Evolutionary conservation across 176 grass and related monocot genomes (phyloP).

Genomic region (Guadua angustifolia): DNA sequence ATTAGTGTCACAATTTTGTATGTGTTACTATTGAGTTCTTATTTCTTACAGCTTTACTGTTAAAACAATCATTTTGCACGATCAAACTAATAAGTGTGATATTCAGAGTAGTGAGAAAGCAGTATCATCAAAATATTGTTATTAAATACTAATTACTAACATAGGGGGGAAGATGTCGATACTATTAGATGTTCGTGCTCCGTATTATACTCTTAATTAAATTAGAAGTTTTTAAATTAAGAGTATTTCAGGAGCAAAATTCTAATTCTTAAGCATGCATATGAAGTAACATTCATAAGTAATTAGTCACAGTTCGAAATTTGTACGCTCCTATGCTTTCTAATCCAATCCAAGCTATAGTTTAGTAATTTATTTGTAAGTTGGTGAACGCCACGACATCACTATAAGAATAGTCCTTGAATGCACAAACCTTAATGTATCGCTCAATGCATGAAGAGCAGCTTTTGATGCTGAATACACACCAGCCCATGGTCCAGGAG

Average conservation of each 20-base stretch:
- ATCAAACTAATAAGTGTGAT: slow-evolving; percentile 24
- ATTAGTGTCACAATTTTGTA: neutral
- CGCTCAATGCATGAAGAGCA: slow-evolving; percentile 83
- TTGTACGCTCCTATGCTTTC: slow-evolving; percentile 13
- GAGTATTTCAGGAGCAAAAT: neutral
- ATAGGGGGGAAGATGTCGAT: neutral
- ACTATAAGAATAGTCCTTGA: neutral
- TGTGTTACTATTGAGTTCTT: neutral
- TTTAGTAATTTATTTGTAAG: neutral
- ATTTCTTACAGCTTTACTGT: neutral
- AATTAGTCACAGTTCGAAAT: neutral
- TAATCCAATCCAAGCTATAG: neutral
- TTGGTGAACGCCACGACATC: neutral
- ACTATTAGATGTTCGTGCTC: neutral
- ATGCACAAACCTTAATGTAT: slow-evolving; percentile 73
- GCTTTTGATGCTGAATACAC: slow-evolving; percentile 94
- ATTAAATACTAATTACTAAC: neutral
- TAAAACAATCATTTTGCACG: neutral
- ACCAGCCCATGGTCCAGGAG: slow-evolving; percentile 94
- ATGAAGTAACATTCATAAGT: neutral
- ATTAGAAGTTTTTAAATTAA: neutral
- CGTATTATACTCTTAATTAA: neutral
- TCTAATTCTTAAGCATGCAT: slow-evolving; percentile 3
- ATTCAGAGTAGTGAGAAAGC: neutral
- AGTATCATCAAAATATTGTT: neutral